Conservation (phyloP, 345 rosid genomes). For the Melaleuca alternifolia region DNA sequence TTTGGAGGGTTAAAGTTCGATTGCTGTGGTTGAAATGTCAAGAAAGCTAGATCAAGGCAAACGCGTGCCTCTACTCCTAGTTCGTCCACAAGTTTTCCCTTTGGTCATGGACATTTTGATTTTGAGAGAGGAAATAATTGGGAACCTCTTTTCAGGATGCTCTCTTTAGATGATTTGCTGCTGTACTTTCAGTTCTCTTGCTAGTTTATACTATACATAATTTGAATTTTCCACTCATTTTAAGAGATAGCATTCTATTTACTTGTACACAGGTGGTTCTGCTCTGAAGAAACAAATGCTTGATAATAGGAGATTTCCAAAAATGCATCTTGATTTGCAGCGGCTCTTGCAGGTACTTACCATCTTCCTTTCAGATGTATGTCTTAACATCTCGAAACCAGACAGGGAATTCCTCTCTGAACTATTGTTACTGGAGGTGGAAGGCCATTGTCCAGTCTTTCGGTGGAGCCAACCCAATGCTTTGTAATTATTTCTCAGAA, state of each 20-base stretch:
- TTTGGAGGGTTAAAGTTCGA: neutral
- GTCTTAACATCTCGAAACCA: neutral
- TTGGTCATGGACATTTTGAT: neutral
- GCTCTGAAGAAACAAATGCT: constrained; percentile 85
- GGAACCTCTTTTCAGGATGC: neutral
- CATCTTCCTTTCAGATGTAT: neutral
- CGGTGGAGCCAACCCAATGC: neutral
- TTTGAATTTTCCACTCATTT: neutral
- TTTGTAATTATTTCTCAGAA: neutral
- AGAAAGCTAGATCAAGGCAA: neutral
- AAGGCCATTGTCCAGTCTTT: neutral
- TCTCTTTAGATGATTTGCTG: neutral
- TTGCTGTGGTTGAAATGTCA: neutral
- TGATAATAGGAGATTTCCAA: constrained; percentile 86
- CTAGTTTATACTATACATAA: neutral
- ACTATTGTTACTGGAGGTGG: neutral
- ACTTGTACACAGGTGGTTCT: constrained; percentile 56
- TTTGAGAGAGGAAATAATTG: neutral
- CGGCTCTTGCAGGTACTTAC: constrained; percentile 75
- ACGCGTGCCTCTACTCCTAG: neutral
- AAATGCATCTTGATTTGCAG: constrained; percentile 90
- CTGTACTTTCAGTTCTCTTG: neutral
- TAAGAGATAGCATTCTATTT: neutral
- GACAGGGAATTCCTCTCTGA: neutral
- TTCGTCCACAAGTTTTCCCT: neutral